Evolutionary conservation across 257 asterid species (phyloP), one percentile per base, ranked within the genome.

Genomic region (Nicotiana obtusifolia): DNA sequence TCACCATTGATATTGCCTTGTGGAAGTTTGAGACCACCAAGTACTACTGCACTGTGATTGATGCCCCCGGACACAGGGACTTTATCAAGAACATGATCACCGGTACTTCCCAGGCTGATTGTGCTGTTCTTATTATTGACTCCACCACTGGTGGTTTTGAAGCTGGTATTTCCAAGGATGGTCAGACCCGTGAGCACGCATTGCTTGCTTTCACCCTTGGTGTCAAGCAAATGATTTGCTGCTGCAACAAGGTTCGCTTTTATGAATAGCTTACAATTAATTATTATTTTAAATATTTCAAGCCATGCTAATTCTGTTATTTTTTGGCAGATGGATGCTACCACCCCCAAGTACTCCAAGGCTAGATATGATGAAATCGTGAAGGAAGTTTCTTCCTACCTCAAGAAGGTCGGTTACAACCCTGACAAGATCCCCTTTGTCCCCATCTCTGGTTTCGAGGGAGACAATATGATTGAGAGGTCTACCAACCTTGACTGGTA

Each of bases 91-190:
- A 93, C 87, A 92, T 93, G 97, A 93, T 93, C 76, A 93, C 97
- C 28, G 97, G 97, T 37, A 93, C 97, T 67, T 93, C 97, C 2
- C 97, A 93, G 88, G 97, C 97, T 69, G 97, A 93, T 30, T 93
- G 97, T 85, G 98, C 94, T 15, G 93, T 92, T 35, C 94, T 92
- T 13, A 92, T 92, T 78, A 92, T 92, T 10, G 97, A 92, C 80
- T 92, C 97, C 80, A 92, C 94, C 87, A 92, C 95, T 88, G 97
- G 97, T 87, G 97, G 97, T 83, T 92, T 92, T 56, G 97, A 92
- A 84, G 97, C 95, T 64, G 95, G 97, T 83, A 92, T 92, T 60
- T 92, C 97, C 24, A 92, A 92, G 91, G 97, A 91, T 77, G 97
- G 97, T 11, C 97, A 92, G 90, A 92, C 97, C 76, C 94, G 97